Conservation (phyloP, 2,329 filamentous ascomycete genomes). For the Aspergillus novofumigatus region DNA sequence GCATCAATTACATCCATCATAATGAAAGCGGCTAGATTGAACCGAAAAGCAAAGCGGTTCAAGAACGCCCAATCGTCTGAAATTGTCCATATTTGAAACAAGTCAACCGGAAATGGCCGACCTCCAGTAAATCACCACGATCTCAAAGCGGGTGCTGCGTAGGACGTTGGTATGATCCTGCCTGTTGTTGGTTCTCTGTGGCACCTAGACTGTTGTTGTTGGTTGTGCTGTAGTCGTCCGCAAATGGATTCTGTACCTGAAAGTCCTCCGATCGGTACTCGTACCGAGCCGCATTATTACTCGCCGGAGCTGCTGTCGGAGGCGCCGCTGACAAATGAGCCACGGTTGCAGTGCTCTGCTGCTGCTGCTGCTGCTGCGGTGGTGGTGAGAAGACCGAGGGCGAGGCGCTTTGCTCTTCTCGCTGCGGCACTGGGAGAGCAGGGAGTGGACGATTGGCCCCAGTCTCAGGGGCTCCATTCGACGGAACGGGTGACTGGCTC, state of each 20-base stretch:
- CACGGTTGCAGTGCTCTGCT: conserved; percentile 2
- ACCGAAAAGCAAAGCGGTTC: neutral
- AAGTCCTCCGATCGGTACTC: conserved; percentile 38
- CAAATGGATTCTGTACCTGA: conserved; percentile 41
- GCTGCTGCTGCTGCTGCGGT: neutral
- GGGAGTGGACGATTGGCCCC: conserved; percentile 12
- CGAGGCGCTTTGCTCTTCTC: conserved; percentile 10
- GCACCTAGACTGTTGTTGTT: conserved; percentile 13
- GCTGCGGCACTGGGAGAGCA: conserved; percentile 13
- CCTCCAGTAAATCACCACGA: neutral
- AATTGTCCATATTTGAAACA: neutral
- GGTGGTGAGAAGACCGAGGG: conserved; percentile 3
- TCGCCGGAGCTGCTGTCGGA: conserved; percentile 6
- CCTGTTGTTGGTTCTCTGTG: conserved; percentile 7
- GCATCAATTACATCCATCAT: neutral
- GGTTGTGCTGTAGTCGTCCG: conserved; percentile 26
- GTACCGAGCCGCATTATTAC: conserved; percentile 16
- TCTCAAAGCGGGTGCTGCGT: neutral
- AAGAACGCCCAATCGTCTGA: neutral
- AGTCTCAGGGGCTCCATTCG: conserved; percentile 13
- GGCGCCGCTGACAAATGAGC: conserved; percentile 11
- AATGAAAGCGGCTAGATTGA: neutral
- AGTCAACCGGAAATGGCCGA: neutral
- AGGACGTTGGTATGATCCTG: neutral
- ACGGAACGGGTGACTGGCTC: conserved; percentile 16